Evolutionary conservation across 2,329 filamentous ascomycete species (phyloP).

Genomic region (Trichoderma koningii): DNA sequence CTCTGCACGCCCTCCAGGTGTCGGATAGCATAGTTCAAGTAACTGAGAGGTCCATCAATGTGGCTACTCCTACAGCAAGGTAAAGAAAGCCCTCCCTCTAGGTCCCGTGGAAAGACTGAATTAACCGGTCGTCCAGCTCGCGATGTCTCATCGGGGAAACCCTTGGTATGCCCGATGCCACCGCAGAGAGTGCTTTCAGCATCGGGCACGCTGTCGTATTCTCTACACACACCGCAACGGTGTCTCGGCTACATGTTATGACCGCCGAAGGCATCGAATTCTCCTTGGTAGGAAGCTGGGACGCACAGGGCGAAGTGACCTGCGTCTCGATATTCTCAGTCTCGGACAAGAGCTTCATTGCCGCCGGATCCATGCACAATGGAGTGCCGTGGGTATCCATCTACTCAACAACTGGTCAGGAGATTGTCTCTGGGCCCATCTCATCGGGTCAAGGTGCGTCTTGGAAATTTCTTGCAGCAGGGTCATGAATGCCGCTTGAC

Average conservation of each 20-base stretch:
- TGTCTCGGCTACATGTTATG: conserved; percentile 46
- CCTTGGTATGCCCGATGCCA: conserved; percentile 34
- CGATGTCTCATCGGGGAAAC: conserved; percentile 40
- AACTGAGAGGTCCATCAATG: conserved; percentile 51
- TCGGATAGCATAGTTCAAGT: conserved; percentile 53
- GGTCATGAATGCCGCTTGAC: too few relatives aligned
- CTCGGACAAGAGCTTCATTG: conserved; percentile 35
- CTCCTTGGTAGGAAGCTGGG: conserved; percentile 36
- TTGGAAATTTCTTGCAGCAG: not conserved
- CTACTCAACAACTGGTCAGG: conserved; percentile 35
- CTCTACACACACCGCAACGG: conserved; percentile 43
- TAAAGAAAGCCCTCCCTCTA: conserved; percentile 32
- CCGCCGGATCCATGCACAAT: conserved; percentile 41
- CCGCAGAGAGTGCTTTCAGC: conserved; percentile 49
- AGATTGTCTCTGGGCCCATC: conserved; percentile 30
- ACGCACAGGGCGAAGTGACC: conserved; percentile 51
- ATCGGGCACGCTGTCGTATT: conserved; percentile 45
- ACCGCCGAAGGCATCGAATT: conserved; percentile 41
- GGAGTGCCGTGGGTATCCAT: conserved; percentile 41
- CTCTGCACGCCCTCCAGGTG: conserved; percentile 49
- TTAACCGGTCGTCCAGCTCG: conserved; percentile 32
- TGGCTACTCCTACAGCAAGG: conserved; percentile 44
- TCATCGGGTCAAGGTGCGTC: conserved; percentile 25
- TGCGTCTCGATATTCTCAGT: conserved; percentile 45
- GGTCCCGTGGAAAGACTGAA: not conserved